phyloP scores from a whole-genome alignment of 257 asterid species.

The Fraxinus cuspidata region DNA sequence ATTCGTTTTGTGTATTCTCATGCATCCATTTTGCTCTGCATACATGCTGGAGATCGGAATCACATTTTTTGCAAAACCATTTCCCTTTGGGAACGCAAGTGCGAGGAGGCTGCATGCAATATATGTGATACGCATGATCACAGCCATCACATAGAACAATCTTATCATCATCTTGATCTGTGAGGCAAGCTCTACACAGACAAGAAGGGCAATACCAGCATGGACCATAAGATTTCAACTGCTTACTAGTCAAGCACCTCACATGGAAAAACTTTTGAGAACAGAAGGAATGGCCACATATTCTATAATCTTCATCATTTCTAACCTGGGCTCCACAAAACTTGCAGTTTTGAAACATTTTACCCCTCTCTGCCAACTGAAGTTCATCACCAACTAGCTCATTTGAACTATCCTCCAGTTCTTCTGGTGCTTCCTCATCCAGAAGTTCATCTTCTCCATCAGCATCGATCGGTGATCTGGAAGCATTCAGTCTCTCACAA shows the following conservation, averaged over 20 bases:
- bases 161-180: conserved; percentile 74
- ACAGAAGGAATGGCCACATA: conserved; percentile 75
- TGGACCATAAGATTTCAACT: conserved; percentile 55
- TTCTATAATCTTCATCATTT: conserved; percentile 45
- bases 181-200: conserved; percentile 72
- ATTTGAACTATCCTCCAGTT: conserved; percentile 64
- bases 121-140: conserved; percentile 82
- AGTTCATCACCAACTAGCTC: conserved; percentile 37
- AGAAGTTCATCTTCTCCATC: conserved; percentile 39
- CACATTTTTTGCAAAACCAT: conserved; percentile 79
- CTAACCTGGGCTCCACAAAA: conserved; percentile 53
- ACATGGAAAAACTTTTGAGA: conserved; percentile 81
- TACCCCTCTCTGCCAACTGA: neutral
- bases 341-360: conserved; percentile 49
- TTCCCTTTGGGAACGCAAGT: conserved; percentile 56
- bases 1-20: conserved; percentile 37
- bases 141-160: conserved; percentile 85
- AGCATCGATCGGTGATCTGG: conserved; percentile 30
- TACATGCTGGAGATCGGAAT: conserved; percentile 48
- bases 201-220: conserved; percentile 95
- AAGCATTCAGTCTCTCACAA: conserved; percentile 60
- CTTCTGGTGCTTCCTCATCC: conserved; percentile 34
- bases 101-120: conserved; percentile 77
- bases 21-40: conserved; percentile 46
- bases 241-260: conserved; percentile 65